Evolutionary conservation across 2,329 filamentous ascomycete genomes (phyloP), one percentile per base, ranked within the genome.

Genomic region (Nigrograna mackinnonii): DNA sequence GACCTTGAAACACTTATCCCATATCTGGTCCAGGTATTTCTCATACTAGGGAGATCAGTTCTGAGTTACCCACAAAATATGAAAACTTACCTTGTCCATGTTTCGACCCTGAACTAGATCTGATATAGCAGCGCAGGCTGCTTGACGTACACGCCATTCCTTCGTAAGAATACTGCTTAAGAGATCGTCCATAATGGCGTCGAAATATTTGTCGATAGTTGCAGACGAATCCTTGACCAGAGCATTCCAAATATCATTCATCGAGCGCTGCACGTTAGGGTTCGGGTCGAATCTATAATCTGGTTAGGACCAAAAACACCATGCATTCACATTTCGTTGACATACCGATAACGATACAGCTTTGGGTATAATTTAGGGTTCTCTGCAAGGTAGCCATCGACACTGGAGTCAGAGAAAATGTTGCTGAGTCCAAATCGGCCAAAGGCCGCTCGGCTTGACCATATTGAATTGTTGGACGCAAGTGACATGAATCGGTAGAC

Each of bases 401-500:
- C 76, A 44, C 79, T 83, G 0, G 91, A 91, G 58, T 95, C 90
- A 0, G 90, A 94, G 35, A 99, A 80, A 47, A 99, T 92, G 53
- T 82, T 94, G 66, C 91, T 95, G 37, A 99, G 79, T 0, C 94
- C 94, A 54, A 97, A 96, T 9, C 91, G 82, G 3, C 94, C 94
- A 69, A 99, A 97, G 0, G 94, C 94, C 1, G 94, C 95, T 37
- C 94, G 83, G n/a, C 91, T 95, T 2, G 91, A 92, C 94, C 94
- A 99, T 13, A 95, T 95, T 1, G 91, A 91, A 35, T 95, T 95
- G 60, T 96, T 96, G 2, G 91, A 90, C 3, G 94, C 94, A 54
- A 99, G 79, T 1, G 91, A 92, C 94, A 99, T 99, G 72, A 99
- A 97, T 47, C 91, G 90, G 74, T 99, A 99, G 1, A 97, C 89